phyloP scores from a whole-genome alignment of 2,329 filamentous ascomycete genomes.

The Lachnellula occidentalis region DNA sequence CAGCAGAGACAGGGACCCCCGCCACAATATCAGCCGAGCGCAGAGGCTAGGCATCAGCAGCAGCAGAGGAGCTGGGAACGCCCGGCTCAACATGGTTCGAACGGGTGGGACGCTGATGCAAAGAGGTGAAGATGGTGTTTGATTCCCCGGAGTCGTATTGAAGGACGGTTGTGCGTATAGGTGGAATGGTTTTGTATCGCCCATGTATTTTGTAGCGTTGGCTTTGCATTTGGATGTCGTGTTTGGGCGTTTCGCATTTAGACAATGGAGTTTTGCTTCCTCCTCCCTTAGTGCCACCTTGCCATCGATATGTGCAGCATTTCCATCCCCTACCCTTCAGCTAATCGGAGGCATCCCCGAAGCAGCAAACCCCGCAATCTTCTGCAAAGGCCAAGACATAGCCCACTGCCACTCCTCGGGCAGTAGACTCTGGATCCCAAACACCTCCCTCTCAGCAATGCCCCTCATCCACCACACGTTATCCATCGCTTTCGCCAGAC shows the following conservation, averaged over 20 bases:
- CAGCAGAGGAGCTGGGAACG: background rate
- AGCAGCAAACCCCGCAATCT: background rate
- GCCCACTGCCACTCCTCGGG: slow-evolving; percentile 11
- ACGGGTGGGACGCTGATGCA: background rate
- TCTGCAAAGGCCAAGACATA: slow-evolving; percentile 12
- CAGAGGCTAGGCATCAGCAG: too few relatives aligned
- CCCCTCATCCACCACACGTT: slow-evolving; percentile 32
- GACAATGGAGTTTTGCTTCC: background rate
- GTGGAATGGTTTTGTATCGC: background rate
- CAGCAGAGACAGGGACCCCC: background rate
- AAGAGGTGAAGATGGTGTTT: background rate
- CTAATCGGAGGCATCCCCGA: background rate
- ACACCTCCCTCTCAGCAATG: slow-evolving; percentile 18
- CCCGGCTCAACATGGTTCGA: background rate
- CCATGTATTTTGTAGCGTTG: background rate
- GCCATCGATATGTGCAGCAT: too few relatives aligned
- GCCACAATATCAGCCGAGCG: too few relatives aligned
- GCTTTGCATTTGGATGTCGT: background rate
- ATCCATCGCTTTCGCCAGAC: slow-evolving; percentile 27
- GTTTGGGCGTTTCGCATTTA: background rate
- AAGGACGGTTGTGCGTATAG: background rate
- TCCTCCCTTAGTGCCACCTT: background rate
- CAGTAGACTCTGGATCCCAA: slow-evolving; percentile 9
- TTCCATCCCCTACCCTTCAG: too few relatives aligned
- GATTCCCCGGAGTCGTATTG: background rate